Evolutionary conservation across 2,329 filamentous ascomycete genomes (phyloP), one percentile per base, ranked within the genome.

Genomic region (Lasiodiplodia theobromae): DNA sequence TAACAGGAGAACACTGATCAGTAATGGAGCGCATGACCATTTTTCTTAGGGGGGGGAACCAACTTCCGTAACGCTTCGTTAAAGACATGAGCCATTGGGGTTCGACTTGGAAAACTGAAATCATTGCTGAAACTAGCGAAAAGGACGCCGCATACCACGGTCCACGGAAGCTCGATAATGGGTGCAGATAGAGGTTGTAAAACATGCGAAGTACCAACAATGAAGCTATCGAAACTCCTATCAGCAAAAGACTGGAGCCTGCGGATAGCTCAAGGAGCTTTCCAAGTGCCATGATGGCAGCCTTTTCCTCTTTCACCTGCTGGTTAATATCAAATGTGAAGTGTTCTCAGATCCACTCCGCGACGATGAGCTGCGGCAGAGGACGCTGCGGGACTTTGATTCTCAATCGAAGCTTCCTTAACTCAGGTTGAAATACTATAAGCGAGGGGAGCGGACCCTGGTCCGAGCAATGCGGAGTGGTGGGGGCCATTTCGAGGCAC

Each of bases 81-180:
- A 79, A 62, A 25, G 75, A 75, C 68, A 73, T 71, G 38, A 78
- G 70, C 66, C 73, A 78, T 18, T 77, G 69, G 3, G 75, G 76
- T 57, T 78, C 76, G 37, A 70, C 71, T 40, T 73, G 69, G 34
- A 71, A 68, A 16, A 77, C 68, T 2, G 75, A 78, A 21, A 78
- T 71, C 4, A 77, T 57, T 4, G 75, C 76, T 23, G 44, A 31
- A 8, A 25, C 23, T 18, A 67, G 28, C 4, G 65, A 60, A 40
- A 56, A 57, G 1, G 53, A 58, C 11, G 65, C 53, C 31, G 65
- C 65, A n/a, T 60, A 67, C 65, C 65, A 68, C 3, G 67, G 58
- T 0, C 65, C 65, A 12, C 38, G 65, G 31, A 67, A 67, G n/a
- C 28, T 67, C 28, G 65, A 23, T 28, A 67, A 28, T 6, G 65